Base-by-base conservation (phyloP, 2,329 filamentous ascomycete species). In the Nemania sp. region DNA sequence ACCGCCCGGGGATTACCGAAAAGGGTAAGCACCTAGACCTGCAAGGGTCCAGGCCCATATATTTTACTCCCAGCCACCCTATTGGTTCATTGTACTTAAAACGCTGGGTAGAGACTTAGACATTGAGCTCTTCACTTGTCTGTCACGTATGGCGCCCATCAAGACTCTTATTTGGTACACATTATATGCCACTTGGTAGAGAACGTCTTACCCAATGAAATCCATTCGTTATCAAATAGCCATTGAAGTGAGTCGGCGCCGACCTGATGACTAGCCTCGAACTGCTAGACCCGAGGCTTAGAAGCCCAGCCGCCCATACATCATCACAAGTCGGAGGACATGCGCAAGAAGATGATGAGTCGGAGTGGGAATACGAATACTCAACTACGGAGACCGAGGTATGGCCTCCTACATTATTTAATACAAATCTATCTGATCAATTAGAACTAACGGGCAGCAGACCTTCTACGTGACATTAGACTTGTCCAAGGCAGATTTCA, bases 301-400 rank as follows among this genome's bases (percentile, higher is more conserved):
- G 51, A 36, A 37, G 52, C 45, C 45, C 48, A 26, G 48, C 43
- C 34, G 44, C 46, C 19, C 30, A 37, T 23, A 34, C 48, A 43
- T 43, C 43, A 6, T 40, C 45, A 28, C 47, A 50, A 17, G 30
- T 19, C 9, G 23, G 41, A 33, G 15, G 42, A 17, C 40, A 40
- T 47, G 24, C 48, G 39, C 45, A 46, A n/a, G 73, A 75, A 23
- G 78, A 77, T 5, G 75, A 84, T 54, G 80, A 86, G 43, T 77
- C 77, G 12, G 82, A 85, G 45, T 87, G 82, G 82, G 84, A 87
- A 64, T 86, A 86, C 60, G 84, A 87, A 61, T 87, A 87, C 64
- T 86, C 84, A 0, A 70, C 73, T 2, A 84, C 81, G 0, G 83
- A 87, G 63, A 84, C 77, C 12, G 84, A 87, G 75, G 83, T 82